Conservation (phyloP, 2,329 filamentous ascomycete species). For the Alternaria dauci region DNA sequence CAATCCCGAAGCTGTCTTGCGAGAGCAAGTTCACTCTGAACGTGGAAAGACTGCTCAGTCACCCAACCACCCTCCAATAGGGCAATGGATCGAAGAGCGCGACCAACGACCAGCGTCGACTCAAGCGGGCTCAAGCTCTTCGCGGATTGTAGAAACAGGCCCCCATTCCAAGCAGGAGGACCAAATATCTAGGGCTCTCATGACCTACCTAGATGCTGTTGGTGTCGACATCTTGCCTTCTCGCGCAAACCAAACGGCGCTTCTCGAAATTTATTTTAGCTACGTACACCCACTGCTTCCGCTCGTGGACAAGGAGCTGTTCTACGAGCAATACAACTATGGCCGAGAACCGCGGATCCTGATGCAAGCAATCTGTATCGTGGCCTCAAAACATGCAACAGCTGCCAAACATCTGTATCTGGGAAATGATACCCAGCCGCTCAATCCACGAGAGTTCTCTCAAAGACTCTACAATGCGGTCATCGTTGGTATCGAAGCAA, state of each 20-base stretch:
- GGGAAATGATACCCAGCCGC: slow-evolving; percentile 42
- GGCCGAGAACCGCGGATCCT: slow-evolving; percentile 51
- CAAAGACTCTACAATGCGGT: slow-evolving; percentile 55
- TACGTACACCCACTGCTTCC: slow-evolving; percentile 59
- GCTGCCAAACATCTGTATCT: slow-evolving; percentile 53
- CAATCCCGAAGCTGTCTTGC: slow-evolving; percentile 57
- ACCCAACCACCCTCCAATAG: slow-evolving; percentile 41
- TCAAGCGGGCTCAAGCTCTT: slow-evolving; percentile 33
- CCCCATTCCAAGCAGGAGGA: slow-evolving; percentile 43
- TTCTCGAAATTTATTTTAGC: slow-evolving; percentile 57
- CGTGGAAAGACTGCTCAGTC: slow-evolving; percentile 42
- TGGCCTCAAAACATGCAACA: slow-evolving; percentile 57
- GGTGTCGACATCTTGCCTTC: slow-evolving; percentile 47
- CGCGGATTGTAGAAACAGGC: slow-evolving; percentile 42
- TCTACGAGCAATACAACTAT: slow-evolving; percentile 49
- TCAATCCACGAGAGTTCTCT: slow-evolving; percentile 56
- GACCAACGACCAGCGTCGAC: slow-evolving; percentile 32
- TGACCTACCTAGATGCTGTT: slow-evolving; percentile 50
- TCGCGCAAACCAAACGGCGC: slow-evolving; percentile 45
- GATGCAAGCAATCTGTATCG: slow-evolving; percentile 58
- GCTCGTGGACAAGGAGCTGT: slow-evolving; percentile 55
- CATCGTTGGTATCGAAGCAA: slow-evolving; percentile 52
- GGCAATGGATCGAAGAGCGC: slow-evolving; percentile 49
- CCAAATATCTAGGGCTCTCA: slow-evolving; percentile 45
- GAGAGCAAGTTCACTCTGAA: slow-evolving; percentile 52